Percentiles rank a stretch among this genome's conserved stretches.
Conservation (phyloP, 2,329 filamentous ascomycete species). For the Beauveria asiatica region DNA sequence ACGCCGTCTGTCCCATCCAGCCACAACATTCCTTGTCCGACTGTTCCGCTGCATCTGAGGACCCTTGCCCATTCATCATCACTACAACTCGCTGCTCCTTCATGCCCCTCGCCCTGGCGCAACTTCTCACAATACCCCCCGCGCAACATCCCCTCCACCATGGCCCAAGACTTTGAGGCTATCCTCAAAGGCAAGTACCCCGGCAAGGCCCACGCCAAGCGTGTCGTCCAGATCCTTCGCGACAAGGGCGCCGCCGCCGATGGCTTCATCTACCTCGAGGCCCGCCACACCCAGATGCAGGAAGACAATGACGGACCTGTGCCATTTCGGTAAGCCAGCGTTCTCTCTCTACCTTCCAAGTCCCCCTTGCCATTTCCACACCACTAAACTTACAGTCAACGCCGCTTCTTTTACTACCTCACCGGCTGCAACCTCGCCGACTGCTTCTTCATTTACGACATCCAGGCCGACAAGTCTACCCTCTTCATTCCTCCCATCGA, state of each 20-base stretch:
- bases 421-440: conserved; percentile 77
- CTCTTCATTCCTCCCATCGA: conserved; percentile 88
- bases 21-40: background rate
- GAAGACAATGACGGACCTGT: conserved; percentile 84
- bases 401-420: conserved; percentile 90
- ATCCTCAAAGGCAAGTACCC: conserved; percentile 62
- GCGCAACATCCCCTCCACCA: conserved; percentile 14
- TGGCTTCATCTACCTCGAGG: conserved; percentile 83
- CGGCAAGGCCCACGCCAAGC: conserved; percentile 76
- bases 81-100: background rate
- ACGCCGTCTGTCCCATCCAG: background rate
- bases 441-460: conserved; percentile 73
- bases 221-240: conserved; percentile 72
- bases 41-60: background rate
- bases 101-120: background rate
- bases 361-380: background rate
- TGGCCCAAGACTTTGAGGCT: conserved; percentile 38
- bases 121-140: background rate
- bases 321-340: conserved; percentile 59
- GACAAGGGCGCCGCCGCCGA: conserved; percentile 52
- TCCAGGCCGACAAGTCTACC: conserved; percentile 61
- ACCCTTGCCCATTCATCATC: background rate
- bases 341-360: background rate
- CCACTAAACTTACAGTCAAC: conserved; percentile 50
- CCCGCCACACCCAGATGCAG: conserved; percentile 67